Base-by-base conservation (phyloP, 306 rosid species). In the Nissolia schottii region DNA sequence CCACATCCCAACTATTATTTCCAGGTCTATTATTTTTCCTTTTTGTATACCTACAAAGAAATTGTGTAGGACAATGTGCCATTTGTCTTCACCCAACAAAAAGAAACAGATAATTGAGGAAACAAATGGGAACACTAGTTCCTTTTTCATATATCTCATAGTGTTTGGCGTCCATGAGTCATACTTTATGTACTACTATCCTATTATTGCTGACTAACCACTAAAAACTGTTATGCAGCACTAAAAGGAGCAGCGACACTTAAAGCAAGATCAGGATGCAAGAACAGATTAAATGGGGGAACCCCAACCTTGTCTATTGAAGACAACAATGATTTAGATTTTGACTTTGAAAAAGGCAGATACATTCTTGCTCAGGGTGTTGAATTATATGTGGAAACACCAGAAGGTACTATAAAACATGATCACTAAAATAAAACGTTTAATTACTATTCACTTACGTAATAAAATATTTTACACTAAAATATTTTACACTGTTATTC, bases 181-280 rank as follows among this genome's bases (percentile, higher is more conserved):
- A 67, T 40, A 14, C 29, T 49, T 31, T 34, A 28, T 77, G 60
- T 25, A 68, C 54, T 29, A 46, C 46, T 2, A 7, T n/a, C n/a
- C n/a, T n/a, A n/a, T n/a, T n/a, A 31, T 72, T 54, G 67, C 3
- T 56, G 34, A 71, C 37, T 1, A 38, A 8, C 6, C 19, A 45
- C 22, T 45, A 15, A 45, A 57, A 48, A 1, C 5, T 67, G 24
- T 46, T 74, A 24, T 82, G 66, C 60, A 92, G 99, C 99, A 57
- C 48, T 95, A 43, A 95, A 85, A 85, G 99, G 99, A 58, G 99
- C 97, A 11, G 83, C 85, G 3, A 89, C 93, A 50, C 85, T 95
- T 2, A 88, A 88, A 84, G 92, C 84, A 76, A 94, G 99, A 87
- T 56, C 96, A 58, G 96, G 89, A 71, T 82, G 82, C 64, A 95